phyloP scores from a whole-genome alignment of 176 grass and related monocot species.

The Triticum turgidum region DNA sequence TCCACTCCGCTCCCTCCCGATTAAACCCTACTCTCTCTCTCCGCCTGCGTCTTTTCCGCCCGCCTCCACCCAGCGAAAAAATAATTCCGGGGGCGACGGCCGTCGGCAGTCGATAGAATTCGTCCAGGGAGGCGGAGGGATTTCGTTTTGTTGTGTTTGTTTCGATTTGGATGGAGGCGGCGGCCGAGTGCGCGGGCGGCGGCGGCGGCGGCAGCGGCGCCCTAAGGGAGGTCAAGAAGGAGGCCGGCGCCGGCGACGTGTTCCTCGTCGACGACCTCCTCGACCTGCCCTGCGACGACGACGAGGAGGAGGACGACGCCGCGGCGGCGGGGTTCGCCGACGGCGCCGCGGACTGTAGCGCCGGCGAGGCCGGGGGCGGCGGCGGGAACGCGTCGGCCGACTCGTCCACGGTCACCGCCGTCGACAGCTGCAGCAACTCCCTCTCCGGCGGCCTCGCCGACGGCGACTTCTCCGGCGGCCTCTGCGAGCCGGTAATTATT shows the following conservation, averaged over 20 bases:
- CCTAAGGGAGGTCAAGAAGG: conserved; percentile 55
- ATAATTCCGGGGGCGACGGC: neutral
- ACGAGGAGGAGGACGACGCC: conserved; percentile 20
- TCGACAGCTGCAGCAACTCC: conserved; percentile 91
- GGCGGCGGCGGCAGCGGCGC: neutral
- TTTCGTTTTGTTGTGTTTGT: neutral
- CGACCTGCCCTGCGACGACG: conserved; percentile 72
- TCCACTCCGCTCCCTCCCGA: conserved; percentile 39
- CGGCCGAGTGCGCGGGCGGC: conserved; percentile 23
- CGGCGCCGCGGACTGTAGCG: neutral
- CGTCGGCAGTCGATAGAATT: neutral
- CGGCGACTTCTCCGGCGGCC: conserved; percentile 63
- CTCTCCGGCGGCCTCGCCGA: conserved; percentile 60
- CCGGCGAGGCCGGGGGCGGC: neutral
- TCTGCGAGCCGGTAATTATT: conserved; percentile 77
- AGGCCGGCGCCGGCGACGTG: conserved; percentile 39
- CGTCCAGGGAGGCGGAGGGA: neutral
- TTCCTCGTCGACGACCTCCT: conserved; percentile 90
- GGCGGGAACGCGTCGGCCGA: conserved; percentile 51
- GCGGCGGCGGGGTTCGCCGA: neutral
- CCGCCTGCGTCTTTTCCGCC: conserved; percentile 35
- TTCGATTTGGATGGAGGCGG: conserved; percentile 31
- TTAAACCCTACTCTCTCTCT: conserved; percentile 61
- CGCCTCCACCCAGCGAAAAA: neutral
- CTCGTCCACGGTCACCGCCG: conserved; percentile 71